These are phyloP conservation scores for Microdochium trichocladiopsis DNA, from an alignment of 2,329 filamentous ascomycete species.

Conservation along the genomic window DNA sequence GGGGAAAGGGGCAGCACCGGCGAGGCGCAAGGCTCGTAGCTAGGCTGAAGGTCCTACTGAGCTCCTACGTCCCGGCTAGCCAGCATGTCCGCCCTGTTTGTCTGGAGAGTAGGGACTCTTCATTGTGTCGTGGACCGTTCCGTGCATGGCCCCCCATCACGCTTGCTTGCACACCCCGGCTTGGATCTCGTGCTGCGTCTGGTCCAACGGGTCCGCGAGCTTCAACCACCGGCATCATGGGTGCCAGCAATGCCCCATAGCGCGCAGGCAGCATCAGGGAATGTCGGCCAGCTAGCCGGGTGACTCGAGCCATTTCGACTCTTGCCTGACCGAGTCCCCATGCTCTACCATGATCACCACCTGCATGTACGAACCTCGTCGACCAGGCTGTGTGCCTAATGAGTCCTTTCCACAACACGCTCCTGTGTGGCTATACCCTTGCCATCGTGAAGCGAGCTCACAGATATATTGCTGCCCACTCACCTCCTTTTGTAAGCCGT, in stretches of 20 bases:
- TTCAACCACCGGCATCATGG: neutral
- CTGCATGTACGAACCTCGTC: neutral
- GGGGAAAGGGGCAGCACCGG: neutral
- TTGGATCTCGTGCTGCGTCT: neutral
- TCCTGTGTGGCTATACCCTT: too few relatives aligned
- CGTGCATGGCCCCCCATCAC: neutral
- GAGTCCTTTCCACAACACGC: neutral
- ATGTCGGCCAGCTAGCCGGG: neutral
- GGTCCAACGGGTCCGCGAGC: neutral
- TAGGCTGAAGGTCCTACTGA: neutral
- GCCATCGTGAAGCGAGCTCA: neutral
- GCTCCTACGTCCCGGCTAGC: neutral
- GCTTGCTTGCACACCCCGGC: neutral
- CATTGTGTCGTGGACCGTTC: neutral
- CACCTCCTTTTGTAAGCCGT: neutral
- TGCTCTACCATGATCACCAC: neutral
- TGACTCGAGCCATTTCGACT: neutral
- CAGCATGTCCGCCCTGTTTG: neutral
- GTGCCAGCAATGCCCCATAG: slow-evolving; percentile 1
- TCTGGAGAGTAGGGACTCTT: neutral
- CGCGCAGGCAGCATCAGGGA: neutral
- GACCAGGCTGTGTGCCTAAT: neutral
- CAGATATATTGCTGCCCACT: neutral
- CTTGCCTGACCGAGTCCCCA: neutral
- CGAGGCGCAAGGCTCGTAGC: neutral